Conservation (phyloP, 1,284 basidiomycete species). For the Marasmius tenuissimus region DNA sequence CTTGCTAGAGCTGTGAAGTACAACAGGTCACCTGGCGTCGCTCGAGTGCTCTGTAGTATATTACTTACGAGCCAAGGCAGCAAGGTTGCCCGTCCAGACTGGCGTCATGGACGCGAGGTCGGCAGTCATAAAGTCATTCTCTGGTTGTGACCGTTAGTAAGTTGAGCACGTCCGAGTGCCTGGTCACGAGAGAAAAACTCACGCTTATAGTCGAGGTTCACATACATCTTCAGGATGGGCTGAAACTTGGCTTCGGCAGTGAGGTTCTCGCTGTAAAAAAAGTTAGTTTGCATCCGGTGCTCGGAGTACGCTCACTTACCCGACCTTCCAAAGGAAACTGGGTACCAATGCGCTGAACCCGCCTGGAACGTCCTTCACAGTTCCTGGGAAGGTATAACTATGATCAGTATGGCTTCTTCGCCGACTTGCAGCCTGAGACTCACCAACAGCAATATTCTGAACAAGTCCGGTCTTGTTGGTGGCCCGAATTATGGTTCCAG, state of each 20-base stretch:
- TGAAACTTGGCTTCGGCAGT: neutral
- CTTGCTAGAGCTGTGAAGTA: neutral
- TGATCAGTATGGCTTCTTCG: neutral
- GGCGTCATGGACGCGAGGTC: neutral
- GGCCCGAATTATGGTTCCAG: neutral
- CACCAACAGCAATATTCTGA: neutral
- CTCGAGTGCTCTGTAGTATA: neutral
- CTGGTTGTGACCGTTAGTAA: neutral
- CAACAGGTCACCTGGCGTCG: neutral
- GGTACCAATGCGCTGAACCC: neutral
- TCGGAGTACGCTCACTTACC: neutral
- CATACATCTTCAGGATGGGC: neutral
- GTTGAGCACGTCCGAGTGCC: neutral
- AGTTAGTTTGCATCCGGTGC: neutral
- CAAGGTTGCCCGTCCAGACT: neutral
- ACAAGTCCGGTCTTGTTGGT: neutral
- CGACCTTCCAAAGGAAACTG: neutral
- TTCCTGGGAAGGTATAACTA: neutral
- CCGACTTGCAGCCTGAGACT: neutral
- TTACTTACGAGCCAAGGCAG: neutral
- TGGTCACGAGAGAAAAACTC: neutral
- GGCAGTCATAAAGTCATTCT: neutral
- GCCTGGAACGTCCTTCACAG: neutral
- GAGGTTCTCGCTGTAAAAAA: neutral
- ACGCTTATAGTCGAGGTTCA: neutral